Evolutionary conservation across 1,284 basidiomycete genomes (phyloP).

Genomic region (Exobasidium rhododendri): DNA sequence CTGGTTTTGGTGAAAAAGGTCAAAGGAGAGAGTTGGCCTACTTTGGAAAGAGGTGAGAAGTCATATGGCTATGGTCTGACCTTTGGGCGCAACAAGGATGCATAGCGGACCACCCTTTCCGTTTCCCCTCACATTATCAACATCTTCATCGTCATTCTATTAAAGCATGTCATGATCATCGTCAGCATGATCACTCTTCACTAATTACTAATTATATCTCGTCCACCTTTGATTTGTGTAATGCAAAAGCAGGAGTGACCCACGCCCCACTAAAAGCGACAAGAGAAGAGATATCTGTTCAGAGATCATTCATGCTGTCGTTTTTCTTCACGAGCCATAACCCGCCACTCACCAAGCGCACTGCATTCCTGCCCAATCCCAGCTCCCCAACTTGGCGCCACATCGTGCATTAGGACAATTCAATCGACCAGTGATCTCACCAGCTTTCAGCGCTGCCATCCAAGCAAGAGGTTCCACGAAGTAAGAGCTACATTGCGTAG

Average conservation of each 20-base stretch:
- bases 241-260: conserved; percentile 73
- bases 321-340: no score
- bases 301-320: not conserved
- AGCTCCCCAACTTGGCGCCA: conserved; percentile 84
- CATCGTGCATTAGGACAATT: conserved; percentile 87
- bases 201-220: conserved; percentile 60
- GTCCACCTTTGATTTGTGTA: conserved; percentile 83
- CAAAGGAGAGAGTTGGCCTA: conserved; percentile 48
- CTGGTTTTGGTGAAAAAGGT: conserved; percentile 43
- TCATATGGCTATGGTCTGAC: conserved; percentile 49
- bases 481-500: conserved; percentile 81
- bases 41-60: conserved; percentile 41
- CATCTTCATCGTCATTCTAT: not conserved
- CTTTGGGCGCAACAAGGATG: conserved; percentile 43
- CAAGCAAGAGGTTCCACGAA: conserved; percentile 96
- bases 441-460: conserved; percentile 81
- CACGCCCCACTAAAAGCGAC: conserved; percentile 37
- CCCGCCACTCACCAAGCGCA: conserved; percentile 71
- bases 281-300: not conserved
- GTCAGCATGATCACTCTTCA: not conserved
- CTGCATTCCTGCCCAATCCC: conserved; percentile 91
- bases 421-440: conserved; percentile 80
- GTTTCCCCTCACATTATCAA: not conserved
- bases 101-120: not conserved
- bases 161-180: conserved; percentile 1